Base-by-base conservation (phyloP, 2,329 filamentous ascomycete genomes). In the Tolypocladium pustulatum region DNA sequence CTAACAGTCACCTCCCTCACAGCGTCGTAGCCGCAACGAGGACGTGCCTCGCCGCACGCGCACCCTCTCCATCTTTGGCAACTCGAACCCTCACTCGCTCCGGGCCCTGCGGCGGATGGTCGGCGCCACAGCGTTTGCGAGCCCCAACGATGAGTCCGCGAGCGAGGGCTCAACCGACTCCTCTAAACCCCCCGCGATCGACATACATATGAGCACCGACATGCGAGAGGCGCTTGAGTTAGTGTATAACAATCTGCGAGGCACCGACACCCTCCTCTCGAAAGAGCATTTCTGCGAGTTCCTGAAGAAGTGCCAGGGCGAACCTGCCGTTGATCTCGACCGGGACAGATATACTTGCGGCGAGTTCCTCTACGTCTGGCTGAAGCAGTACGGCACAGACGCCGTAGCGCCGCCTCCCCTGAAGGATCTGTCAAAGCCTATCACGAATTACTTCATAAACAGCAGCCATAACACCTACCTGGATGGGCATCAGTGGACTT, bases 401-500 rank as follows among this genome's bases (percentile, higher is more conserved):
- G 80, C 80, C 4, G 65, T 73, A 25, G 72, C 67, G 62, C 76
- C 78, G n/a, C 69, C 73, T 27, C 70, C 74, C 36, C 67, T 74
- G 62, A 78, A 83, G 59, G 87, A 91, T 67, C 70, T 85, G 37
- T 81, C 81, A 0, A 83, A 81, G 57, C 89, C 90, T 4, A 79
- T 96, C 59, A 90, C 88, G 54, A 91, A 95, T 69, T 97, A 97
- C 75, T 97, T 91, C 72, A 92, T 97, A 70, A 96, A 88, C 62
- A 95, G 90, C 64, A 96, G 91, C 68, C 92, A 97, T 76, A 97
- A 97, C 70, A 97, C 92, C 0, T 97, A 96, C 71, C 78, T 96
- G 49, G 86, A 87, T 2, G 92, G 92, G 2, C 91, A 96, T 66
- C 93, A 97, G 72, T 79, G 94, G 46, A 86, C 84, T 61, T 91